Base-by-base conservation (phyloP, 1,284 basidiomycete species). In the Pholiota adiposa region DNA sequence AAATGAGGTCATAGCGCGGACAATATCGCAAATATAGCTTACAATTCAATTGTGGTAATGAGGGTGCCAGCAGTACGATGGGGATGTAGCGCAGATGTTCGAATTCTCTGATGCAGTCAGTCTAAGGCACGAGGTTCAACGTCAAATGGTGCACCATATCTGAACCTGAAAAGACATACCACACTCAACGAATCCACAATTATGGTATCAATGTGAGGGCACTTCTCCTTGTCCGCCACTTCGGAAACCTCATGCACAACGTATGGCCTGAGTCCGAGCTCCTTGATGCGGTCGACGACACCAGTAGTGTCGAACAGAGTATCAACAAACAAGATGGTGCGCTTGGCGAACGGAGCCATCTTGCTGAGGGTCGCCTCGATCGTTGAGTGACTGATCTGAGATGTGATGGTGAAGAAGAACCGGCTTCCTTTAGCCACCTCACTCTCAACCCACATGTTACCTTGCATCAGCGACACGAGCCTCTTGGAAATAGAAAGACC, bases 401-500 rank as follows among this genome's bases (percentile, higher is more conserved):
- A 92, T 1, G 87, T 88, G 77, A 96, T 94, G 23, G 94, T 96
- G 81, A 98, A 99, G 88, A 93, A 97, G 86, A 99, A 99, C 75
- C 93, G 91, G 73, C 91, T 94, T 14, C 97, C 97, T 69, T 93
- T 92, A 53, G 92, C 87, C 65, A 94, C 88, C 72, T 97, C 94
- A 62, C 89, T 92, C 74, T 97, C 93, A 49, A 99, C 97, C 97
- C 97, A 99, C 80, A 99, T 93, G 70, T 97, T 95, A 59, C 97
- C 97, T 69, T 93, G 89, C 97, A 99, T 99, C 66, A 99, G 89
- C 64, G 91, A 93, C 51, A 98, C 97, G 19, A 99, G 88, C 0
- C 97, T 90, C 70, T 98, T 95, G 33, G 94, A 96, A 68, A 96
- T 96, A 12, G 93, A 95, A 60, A 99, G 81, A n/a, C 97, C 97